Evolutionary conservation across 179 eudicot genomes (phyloP).

Genomic region (Spergularia azorica): DNA sequence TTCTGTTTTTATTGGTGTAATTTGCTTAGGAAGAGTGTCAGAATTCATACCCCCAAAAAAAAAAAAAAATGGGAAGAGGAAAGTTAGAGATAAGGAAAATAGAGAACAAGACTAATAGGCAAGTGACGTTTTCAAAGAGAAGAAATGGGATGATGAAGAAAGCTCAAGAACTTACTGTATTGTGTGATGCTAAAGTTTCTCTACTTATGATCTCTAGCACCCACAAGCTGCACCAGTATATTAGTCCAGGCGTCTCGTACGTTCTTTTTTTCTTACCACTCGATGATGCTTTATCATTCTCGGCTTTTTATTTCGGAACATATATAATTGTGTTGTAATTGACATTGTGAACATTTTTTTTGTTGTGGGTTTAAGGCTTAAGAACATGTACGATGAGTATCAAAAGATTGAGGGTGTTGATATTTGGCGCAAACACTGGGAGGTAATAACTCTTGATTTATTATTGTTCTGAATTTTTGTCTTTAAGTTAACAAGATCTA

Average conservation of each 20-base stretch:
- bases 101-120: constrained; percentile 58
- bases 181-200: constrained; percentile 70
- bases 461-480: too few relatives aligned
- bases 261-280: background rate
- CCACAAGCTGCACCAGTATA: constrained; percentile 45
- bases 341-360: background rate
- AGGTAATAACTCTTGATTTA: constrained; percentile 34
- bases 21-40: background rate
- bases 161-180: constrained; percentile 58
- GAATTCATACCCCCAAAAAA: background rate
- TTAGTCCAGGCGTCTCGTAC: constrained; percentile 51
- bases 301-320: too few relatives aligned
- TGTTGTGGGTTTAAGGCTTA: constrained; percentile 32
- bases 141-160: constrained; percentile 71
- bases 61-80: constrained; percentile 57
- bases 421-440: constrained; percentile 58
- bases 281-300: background rate
- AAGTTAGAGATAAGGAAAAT: constrained; percentile 61
- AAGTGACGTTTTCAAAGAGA: constrained; percentile 69
- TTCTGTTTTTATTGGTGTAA: too few relatives aligned
- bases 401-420: constrained; percentile 47
- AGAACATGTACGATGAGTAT: constrained; percentile 59
- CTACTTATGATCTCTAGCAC: constrained; percentile 53
- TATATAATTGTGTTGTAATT: too few relatives aligned
- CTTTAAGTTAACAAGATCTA: too few relatives aligned